Conservation (phyloP, 345 rosid genomes). For the Eucalyptus urophylla region DNA sequence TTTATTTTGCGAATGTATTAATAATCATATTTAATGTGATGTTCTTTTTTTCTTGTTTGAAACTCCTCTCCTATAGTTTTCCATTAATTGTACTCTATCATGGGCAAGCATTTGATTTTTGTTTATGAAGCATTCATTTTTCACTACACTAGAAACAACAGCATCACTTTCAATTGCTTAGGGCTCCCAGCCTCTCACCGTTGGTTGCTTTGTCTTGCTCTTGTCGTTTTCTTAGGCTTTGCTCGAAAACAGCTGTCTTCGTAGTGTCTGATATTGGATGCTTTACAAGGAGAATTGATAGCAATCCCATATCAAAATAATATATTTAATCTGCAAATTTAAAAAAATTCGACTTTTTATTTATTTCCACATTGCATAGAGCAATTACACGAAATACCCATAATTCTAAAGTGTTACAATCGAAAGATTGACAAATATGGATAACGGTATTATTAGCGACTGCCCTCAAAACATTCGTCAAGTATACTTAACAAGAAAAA, state of each 20-base stretch:
- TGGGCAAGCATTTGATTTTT: background rate
- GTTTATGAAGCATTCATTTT: background rate
- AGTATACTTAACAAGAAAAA: background rate
- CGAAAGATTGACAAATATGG: background rate
- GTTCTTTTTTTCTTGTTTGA: background rate
- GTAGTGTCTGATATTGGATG: background rate
- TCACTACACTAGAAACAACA: background rate
- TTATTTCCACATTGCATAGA: background rate
- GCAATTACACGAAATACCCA: background rate
- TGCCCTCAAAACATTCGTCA: accelerated
- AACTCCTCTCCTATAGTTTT: background rate
- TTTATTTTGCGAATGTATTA: background rate
- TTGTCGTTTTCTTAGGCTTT: background rate
- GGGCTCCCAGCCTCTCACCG: background rate
- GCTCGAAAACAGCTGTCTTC: background rate
- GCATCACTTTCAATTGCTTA: background rate
- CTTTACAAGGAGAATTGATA: background rate
- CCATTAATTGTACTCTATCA: background rate
- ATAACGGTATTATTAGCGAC: background rate
- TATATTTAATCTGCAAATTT: background rate
- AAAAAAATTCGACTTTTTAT: background rate
- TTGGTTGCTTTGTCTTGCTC: background rate
- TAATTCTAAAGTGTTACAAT: background rate
- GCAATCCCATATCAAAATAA: background rate
- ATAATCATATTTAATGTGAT: background rate